phyloP scores from a whole-genome alignment of 768 basidiomycete species.

The Lactifluus echinatus region DNA sequence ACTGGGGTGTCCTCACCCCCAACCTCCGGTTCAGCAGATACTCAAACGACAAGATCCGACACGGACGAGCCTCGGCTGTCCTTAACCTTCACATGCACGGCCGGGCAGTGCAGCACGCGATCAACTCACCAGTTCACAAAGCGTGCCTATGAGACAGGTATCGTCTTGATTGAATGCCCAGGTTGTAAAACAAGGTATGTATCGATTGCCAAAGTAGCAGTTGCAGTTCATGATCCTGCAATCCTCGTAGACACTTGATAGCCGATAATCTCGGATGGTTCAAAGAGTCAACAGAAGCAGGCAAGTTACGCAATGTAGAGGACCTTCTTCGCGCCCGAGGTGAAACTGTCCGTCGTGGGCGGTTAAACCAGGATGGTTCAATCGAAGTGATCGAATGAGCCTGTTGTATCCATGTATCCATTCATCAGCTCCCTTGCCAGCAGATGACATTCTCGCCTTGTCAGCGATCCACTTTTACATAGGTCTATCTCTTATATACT shows the following conservation, averaged over 20 bases:
- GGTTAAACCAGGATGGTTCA: slow-evolving; percentile 40
- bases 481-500: not conserved
- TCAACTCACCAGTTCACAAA: slow-evolving; percentile 86
- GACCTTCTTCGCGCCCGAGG: slow-evolving; percentile 72
- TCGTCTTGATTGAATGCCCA: slow-evolving; percentile 89
- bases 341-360: slow-evolving; percentile 48
- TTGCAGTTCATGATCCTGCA: not conserved
- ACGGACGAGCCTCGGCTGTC: slow-evolving; percentile 53
- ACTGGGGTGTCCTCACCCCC: not conserved
- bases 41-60: slow-evolving; percentile 27
- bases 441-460: not conserved
- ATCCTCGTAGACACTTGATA: slow-evolving; percentile 58
- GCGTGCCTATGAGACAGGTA: slow-evolving; percentile 76
- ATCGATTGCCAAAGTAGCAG: not conserved
- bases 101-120: slow-evolving; percentile 57
- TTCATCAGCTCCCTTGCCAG: not conserved
- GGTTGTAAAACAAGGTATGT: slow-evolving; percentile 78
- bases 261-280: slow-evolving; percentile 93
- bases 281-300: slow-evolving; percentile 67
- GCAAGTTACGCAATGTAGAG: slow-evolving; percentile 71
- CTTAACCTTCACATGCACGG: slow-evolving; percentile 85
- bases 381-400: slow-evolving; percentile 38
- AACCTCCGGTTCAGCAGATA: slow-evolving; percentile 1
- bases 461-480: not conserved
- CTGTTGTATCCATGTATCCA: not conserved